Conservation (phyloP, 805 yeast species). For the Candida ficus region DNA sequence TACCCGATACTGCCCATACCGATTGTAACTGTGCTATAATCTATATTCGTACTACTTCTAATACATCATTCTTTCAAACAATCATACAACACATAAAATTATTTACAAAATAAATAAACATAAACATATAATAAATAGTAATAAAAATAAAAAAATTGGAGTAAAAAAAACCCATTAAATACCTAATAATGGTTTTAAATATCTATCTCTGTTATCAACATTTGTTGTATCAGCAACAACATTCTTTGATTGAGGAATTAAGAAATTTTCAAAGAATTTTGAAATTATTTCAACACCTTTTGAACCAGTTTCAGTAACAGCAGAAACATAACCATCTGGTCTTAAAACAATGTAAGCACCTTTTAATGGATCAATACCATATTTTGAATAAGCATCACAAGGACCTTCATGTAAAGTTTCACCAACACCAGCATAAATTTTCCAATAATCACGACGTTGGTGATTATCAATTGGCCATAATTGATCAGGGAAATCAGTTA, state of each 20-base stretch:
- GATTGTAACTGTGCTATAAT: no score
- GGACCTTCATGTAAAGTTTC: constrained; percentile 1
- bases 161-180: not conserved
- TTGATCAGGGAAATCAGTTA: constrained; percentile 1
- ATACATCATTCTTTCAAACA: no score
- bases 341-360: not conserved
- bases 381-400: not conserved
- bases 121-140: no score
- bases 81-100: no score
- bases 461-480: constrained; percentile 2
- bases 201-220: not conserved
- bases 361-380: not conserved
- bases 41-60: no score
- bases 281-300: not conserved
- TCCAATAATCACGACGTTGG: not conserved
- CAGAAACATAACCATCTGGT: constrained; percentile 1
- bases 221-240: not conserved
- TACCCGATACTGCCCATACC: no score
- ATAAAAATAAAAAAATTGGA: no score
- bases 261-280: not conserved
- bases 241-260: not conserved
- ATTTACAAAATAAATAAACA: no score
- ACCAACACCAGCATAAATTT: constrained; percentile 1
- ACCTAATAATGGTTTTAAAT: not conserved
- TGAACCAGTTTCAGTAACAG: constrained; percentile 1